These are phyloP conservation scores for Suhomyces yuchorum DNA, from an alignment of 1,139 yeast species.

Conservation along the genomic window DNA sequence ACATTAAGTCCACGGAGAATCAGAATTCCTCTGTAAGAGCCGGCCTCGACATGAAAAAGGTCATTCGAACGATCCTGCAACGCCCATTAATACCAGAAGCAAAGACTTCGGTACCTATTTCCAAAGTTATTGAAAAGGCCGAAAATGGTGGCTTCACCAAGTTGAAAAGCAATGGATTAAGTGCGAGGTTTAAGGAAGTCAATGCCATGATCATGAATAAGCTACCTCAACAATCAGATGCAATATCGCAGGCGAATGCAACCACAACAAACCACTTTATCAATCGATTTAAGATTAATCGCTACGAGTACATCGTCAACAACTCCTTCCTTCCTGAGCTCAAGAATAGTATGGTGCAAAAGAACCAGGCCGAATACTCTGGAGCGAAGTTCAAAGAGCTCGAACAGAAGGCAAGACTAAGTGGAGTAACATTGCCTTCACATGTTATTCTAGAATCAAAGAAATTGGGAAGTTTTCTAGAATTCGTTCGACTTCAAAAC, in stretches of 20 bases:
- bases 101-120: conserved; percentile 2
- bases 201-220: not conserved
- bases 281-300: conserved; percentile 26
- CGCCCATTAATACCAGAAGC: not conserved
- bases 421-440: conserved; percentile 17
- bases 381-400: not conserved
- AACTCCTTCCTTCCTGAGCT: conserved; percentile 8
- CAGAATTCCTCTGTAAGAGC: not conserved
- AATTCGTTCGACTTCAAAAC: conserved; percentile 17
- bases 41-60: not conserved
- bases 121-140: conserved; percentile 6
- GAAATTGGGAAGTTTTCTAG: conserved; percentile 26
- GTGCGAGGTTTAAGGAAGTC: conserved; percentile 9
- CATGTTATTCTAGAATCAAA: conserved; percentile 18
- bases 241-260: not conserved
- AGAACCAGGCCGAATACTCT: not conserved
- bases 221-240: conserved; percentile 2
- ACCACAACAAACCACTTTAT: conserved; percentile 13
- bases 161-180: conserved; percentile 8
- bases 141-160: not conserved
- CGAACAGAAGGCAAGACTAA: not conserved
- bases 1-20: not conserved
- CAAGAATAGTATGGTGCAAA: not conserved
- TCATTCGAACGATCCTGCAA: conserved; percentile 2
- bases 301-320: conserved; percentile 22